These are phyloP conservation scores for Blastomyces gilchristii DNA, from an alignment of 2,329 filamentous ascomycete genomes.

Conservation along the genomic window DNA sequence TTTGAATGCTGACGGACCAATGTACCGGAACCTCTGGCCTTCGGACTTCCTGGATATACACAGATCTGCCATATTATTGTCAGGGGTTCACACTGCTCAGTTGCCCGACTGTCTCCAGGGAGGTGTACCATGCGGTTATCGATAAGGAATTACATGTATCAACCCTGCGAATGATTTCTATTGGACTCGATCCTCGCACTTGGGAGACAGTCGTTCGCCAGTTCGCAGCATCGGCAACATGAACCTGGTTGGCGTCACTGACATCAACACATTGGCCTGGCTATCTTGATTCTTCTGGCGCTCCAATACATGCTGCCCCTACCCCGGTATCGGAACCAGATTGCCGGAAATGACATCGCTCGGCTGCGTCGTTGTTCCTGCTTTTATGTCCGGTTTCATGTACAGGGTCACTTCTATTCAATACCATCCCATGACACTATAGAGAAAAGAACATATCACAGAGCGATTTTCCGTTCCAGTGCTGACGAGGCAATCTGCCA, in stretches of 20 bases:
- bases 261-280: background rate
- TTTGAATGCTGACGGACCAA: background rate
- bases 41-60: background rate
- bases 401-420: background rate
- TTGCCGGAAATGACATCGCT: background rate
- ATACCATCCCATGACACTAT: background rate
- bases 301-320: background rate
- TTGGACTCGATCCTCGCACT: background rate
- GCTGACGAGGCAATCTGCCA: too few relatives aligned
- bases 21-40: background rate
- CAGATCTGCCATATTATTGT: background rate
- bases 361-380: background rate
- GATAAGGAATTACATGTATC: background rate
- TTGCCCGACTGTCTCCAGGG: background rate
- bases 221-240: background rate
- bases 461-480: too few relatives aligned
- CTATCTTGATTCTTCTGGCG: background rate
- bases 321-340: background rate
- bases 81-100: background rate
- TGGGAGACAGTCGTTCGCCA: background rate
- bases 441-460: background rate
- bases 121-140: background rate
- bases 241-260: background rate
- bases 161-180: background rate
- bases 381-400: too few relatives aligned